A percentile compares a stretch with the other conserved stretches of the same genome.
These are phyloP conservation scores for Rhizopogon roseolus DNA, from an alignment of 768 basidiomycete species.

Conservation along the genomic window DNA sequence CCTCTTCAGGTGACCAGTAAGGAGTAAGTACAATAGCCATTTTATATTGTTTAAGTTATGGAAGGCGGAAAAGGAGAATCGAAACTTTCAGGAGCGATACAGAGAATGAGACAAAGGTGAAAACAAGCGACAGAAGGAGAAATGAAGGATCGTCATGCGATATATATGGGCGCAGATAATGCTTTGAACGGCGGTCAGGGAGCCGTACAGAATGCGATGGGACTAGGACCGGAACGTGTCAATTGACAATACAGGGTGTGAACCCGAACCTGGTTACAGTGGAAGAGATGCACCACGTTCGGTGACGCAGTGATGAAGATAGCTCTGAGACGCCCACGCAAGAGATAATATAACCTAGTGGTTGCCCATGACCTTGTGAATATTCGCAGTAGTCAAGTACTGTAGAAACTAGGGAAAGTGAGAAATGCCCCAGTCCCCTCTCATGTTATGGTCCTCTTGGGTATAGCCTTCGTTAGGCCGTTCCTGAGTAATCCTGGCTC, in stretches of 20 bases:
- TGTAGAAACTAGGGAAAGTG: too few relatives aligned
- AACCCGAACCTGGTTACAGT: background rate
- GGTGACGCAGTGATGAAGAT: background rate
- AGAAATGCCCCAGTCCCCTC: background rate
- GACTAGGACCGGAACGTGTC: background rate
- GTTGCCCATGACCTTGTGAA: background rate
- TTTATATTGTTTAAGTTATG: background rate
- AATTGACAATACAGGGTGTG: background rate
- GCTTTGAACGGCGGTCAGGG: background rate
- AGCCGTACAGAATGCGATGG: too few relatives aligned
- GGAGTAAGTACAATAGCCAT: slow-evolving; percentile 69
- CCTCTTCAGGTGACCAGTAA: slow-evolving; percentile 55
- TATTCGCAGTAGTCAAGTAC: background rate
- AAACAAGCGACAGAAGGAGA: too few relatives aligned
- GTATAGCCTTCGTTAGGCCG: background rate
- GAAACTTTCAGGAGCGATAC: background rate
- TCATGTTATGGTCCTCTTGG: background rate
- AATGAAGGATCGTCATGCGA: background rate
- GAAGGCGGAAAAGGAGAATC: background rate
- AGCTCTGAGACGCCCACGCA: background rate
- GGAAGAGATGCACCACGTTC: background rate
- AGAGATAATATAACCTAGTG: background rate
- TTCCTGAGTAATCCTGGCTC: background rate
- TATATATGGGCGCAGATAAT: background rate
- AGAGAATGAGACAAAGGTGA: background rate